Base-by-base conservation (phyloP, 495 filamentous ascomycete species). In the Aspergillus indologenus region DNA sequence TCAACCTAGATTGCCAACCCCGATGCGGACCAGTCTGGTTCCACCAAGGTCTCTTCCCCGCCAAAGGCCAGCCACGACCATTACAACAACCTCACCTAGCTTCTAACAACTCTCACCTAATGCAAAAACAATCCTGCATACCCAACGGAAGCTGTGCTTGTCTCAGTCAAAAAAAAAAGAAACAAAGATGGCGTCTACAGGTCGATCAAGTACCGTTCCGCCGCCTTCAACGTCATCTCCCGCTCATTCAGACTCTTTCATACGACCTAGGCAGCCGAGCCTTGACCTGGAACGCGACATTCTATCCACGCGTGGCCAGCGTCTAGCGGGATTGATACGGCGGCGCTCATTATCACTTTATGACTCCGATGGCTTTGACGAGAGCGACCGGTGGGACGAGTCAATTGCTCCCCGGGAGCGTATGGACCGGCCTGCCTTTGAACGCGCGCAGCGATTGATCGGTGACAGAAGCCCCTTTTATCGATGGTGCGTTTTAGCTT, bases 291-390 rank as follows among this genome's bases (percentile, higher is more conserved):
- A 75, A 44, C 65, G 62, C 15, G 72, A 75, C 45, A 69, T 77
- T 34, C 57, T 75, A 1, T 71, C 74, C 12, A 74, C 74, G 0
- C 64, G 74, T 17, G 74, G 74, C 1, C 74, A 76, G 46, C 68
- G 70, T 46, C 57, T 75, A 20, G 59, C 61, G 14, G 44, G 56
- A 1, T 48, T 69, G 34, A 65, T 65, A 14, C 63, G 71, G 23
- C 58, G 72, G n/a, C 72, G 69, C n/a, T 63, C 57, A n/a, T 40
- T 66, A 1, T 71, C 71, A 17, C 64, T 57, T 26, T 22, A 60
- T 9, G 60, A 63, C 5, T 58, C 64, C 34, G 62, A 70, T 24
- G 68, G 65, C 6, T 48, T 66, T 4, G 59, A 69, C 11, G 65
- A 68, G 15, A 43, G 50, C 19, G 46, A 31, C 34, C 61, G 12